Conservation (phyloP, 140 eudicot species). For the Bidens hawaiensis region DNA sequence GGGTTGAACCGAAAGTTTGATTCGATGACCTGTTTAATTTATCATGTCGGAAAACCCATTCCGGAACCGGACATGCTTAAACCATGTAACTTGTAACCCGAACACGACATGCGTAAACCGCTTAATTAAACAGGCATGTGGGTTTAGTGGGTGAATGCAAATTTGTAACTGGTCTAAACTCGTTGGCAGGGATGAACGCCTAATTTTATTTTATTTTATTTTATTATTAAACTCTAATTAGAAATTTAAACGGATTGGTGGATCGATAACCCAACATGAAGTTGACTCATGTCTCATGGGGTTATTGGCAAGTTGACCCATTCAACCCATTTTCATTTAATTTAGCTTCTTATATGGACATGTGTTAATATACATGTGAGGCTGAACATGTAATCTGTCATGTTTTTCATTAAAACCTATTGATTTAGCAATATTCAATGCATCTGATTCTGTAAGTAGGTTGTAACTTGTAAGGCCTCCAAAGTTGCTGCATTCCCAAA, state of each 20-base stretch:
- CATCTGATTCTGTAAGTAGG: conserved; percentile 94
- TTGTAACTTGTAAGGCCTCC: conserved; percentile 66
- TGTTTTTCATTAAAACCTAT: conserved; percentile 70
- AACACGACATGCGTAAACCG: neutral
- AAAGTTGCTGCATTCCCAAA: conserved; percentile 86
- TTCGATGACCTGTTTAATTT: neutral
- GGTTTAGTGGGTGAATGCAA: neutral
- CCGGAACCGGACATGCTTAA: neutral
- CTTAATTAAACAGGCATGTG: neutral
- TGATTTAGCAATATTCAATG: conserved; percentile 70
- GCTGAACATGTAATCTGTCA: conserved; percentile 55
- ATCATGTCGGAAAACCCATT: neutral
- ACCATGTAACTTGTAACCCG: no score
- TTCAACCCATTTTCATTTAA: neutral
- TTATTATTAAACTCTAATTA: no score
- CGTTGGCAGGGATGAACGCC: neutral
- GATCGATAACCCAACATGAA: neutral
- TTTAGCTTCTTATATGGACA: neutral
- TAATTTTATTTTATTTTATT: no score
- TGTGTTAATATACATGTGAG: conserved; percentile 54
- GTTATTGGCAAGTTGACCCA: no score
- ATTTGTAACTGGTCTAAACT: no score
- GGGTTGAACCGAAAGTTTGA: neutral
- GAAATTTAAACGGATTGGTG: neutral
- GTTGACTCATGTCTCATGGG: no score